Evolutionary conservation across 2,329 filamentous ascomycete genomes (phyloP).

Genomic region (Exophiala lecanii-corni): DNA sequence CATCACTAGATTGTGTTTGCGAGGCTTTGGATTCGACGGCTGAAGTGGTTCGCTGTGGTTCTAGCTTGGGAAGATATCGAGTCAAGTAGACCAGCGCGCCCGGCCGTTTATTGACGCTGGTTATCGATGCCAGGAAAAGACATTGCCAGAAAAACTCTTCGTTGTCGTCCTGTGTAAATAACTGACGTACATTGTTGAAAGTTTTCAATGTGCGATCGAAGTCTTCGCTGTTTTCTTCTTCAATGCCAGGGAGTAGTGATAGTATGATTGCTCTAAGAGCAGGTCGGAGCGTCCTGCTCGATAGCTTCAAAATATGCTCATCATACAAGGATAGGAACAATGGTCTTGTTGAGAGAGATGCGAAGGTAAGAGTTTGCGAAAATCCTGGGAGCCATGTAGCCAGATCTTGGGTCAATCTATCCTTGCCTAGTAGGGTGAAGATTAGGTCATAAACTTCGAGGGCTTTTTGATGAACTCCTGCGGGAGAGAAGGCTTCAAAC

Average conservation of each 20-base stretch:
- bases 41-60: conserved; percentile 32
- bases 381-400: conserved; percentile 86
- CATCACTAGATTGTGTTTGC: conserved; percentile 36
- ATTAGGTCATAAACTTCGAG: conserved; percentile 90
- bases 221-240: conserved; percentile 95
- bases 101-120: conserved; percentile 75
- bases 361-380: conserved; percentile 85
- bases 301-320: conserved; percentile 68
- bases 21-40: conserved; percentile 36
- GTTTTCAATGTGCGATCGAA: conserved; percentile 83
- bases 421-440: conserved; percentile 70
- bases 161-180: conserved; percentile 58
- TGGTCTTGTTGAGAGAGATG: conserved; percentile 83
- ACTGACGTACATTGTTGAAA: conserved; percentile 69
- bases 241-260: conserved; percentile 81
- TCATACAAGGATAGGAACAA: conserved; percentile 82
- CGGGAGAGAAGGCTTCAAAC: conserved; percentile 85
- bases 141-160: conserved; percentile 98
- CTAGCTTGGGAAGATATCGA: conserved; percentile 71
- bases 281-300: conserved; percentile 68
- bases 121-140: conserved; percentile 89
- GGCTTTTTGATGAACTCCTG: conserved; percentile 94
- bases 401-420: conserved; percentile 75
- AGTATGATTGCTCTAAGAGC: conserved; percentile 87
- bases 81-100: conserved; percentile 84